Conservation (phyloP, 202 grass and related monocot species). For the Dendrocalamus latiflorus region DNA sequence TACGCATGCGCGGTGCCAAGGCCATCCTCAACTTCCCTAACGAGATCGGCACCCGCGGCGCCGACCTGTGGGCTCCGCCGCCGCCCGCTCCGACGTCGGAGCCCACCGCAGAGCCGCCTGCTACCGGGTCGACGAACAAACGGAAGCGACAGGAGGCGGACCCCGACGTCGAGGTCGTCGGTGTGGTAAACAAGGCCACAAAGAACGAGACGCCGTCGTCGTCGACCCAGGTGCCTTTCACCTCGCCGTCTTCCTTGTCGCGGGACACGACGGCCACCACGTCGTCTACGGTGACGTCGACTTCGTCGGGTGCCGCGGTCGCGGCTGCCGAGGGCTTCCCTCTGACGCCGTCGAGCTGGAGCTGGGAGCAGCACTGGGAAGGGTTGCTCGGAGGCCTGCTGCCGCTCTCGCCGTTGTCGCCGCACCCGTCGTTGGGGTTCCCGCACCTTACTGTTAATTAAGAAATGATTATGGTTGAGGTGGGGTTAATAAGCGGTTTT, state of each 20-base stretch:
- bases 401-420: constrained; percentile 48
- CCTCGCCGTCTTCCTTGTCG: background rate
- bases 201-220: constrained; percentile 9
- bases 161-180: constrained; percentile 16
- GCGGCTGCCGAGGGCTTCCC: background rate
- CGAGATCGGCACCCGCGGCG: constrained; percentile 56
- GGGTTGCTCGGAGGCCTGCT: constrained; percentile 20
- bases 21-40: constrained; percentile 99
- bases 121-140: background rate
- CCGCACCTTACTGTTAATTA: constrained; percentile 44
- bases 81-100: too few relatives aligned
- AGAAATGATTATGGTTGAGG: background rate
- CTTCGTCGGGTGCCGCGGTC: too few relatives aligned
- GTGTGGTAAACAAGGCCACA: constrained; percentile 16
- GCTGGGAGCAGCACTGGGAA: constrained; percentile 37
- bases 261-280: background rate
- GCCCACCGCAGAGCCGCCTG: background rate
- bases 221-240: background rate
- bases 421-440: constrained; percentile 27
- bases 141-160: constrained; percentile 25
- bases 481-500: background rate
- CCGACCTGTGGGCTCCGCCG: too few relatives aligned
- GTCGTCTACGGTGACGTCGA: too few relatives aligned
- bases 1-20: constrained; percentile 74
- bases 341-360: constrained; percentile 38